Evolutionary conservation across 2,329 filamentous ascomycete species (phyloP).

Genomic region (Fusarium albidum): DNA sequence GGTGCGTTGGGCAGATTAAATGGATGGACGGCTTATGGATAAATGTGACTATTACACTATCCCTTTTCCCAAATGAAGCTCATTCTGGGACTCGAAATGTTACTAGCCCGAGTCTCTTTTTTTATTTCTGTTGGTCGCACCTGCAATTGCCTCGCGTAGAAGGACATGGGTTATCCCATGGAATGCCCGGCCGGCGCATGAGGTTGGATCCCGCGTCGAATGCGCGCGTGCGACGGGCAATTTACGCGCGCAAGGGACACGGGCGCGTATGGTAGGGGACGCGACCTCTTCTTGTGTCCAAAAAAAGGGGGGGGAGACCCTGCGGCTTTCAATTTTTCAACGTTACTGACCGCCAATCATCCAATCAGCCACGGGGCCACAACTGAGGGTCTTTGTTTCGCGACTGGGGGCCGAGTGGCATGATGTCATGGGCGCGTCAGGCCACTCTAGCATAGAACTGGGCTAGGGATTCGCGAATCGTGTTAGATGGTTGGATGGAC

Average conservation of each 20-base stretch:
- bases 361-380: not conserved
- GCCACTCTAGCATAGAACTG: not conserved
- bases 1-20: slow-evolving; percentile 4
- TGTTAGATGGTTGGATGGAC: slow-evolving; percentile 35
- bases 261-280: slow-evolving; percentile 29
- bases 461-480: slow-evolving; percentile 11
- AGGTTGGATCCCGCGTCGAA: slow-evolving; percentile 11
- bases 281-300: slow-evolving; percentile 38
- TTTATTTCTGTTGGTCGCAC: not conserved
- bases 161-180: slow-evolving; percentile 3
- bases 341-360: slow-evolving; percentile 32
- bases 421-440: slow-evolving; percentile 27
- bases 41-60: slow-evolving; percentile 28
- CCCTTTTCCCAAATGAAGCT: not conserved
- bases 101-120: not conserved
- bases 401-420: slow-evolving; percentile 22
- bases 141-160: slow-evolving; percentile 4
- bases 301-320: not conserved
- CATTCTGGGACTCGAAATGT: not conserved
- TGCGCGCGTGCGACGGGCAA: slow-evolving; percentile 35
- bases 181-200: slow-evolving; percentile 3
- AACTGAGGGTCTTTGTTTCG: not conserved
- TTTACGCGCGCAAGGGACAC: slow-evolving; percentile 38
- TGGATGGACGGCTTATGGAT: slow-evolving; percentile 30
- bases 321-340: slow-evolving; percentile 23